Conservation (phyloP, 495 filamentous ascomycete species). For the Cairneyella variabilis region DNA sequence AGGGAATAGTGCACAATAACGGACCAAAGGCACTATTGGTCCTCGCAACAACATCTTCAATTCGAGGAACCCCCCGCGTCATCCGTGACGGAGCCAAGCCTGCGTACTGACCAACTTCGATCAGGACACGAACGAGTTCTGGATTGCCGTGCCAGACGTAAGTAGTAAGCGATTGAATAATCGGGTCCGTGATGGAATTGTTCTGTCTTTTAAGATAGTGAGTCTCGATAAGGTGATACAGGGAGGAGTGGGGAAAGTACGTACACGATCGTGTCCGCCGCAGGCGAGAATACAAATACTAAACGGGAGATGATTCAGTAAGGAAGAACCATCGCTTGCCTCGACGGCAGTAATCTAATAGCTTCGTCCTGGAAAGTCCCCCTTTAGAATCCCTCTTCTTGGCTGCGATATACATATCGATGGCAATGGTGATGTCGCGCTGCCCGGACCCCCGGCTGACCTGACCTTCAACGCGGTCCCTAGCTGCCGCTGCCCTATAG, state of each 20-base stretch:
- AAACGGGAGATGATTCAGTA: slow-evolving; percentile 11
- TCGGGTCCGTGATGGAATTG: slow-evolving; percentile 14
- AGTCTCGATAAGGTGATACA: background rate
- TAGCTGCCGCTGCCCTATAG: slow-evolving; percentile 4
- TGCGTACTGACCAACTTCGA: slow-evolving; percentile 15
- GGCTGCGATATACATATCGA: slow-evolving; percentile 9
- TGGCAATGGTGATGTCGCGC: slow-evolving; percentile 5
- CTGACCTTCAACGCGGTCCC: slow-evolving; percentile 7
- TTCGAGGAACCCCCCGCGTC: background rate
- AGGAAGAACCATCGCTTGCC: slow-evolving; percentile 8
- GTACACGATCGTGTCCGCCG: slow-evolving; percentile 13
- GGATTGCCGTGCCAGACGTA: slow-evolving; percentile 9
- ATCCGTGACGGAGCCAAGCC: slow-evolving; percentile 10
- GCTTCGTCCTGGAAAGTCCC: slow-evolving; percentile 6
- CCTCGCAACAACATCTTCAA: slow-evolving; percentile 8
- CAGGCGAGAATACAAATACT: slow-evolving; percentile 14
- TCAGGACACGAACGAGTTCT: slow-evolving; percentile 13
- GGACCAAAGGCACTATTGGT: slow-evolving; percentile 4
- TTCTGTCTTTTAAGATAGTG: slow-evolving; percentile 15
- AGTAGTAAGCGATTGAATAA: slow-evolving; percentile 7
- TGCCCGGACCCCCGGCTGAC: slow-evolving; percentile 1
- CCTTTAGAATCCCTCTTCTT: slow-evolving; percentile 6
- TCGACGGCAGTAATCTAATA: slow-evolving; percentile 11
- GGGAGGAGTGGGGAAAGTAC: slow-evolving; percentile 4
- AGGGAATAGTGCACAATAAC: background rate